Evolutionary conservation across 306 rosid species (phyloP).

Genomic region (Argentina anserina): DNA sequence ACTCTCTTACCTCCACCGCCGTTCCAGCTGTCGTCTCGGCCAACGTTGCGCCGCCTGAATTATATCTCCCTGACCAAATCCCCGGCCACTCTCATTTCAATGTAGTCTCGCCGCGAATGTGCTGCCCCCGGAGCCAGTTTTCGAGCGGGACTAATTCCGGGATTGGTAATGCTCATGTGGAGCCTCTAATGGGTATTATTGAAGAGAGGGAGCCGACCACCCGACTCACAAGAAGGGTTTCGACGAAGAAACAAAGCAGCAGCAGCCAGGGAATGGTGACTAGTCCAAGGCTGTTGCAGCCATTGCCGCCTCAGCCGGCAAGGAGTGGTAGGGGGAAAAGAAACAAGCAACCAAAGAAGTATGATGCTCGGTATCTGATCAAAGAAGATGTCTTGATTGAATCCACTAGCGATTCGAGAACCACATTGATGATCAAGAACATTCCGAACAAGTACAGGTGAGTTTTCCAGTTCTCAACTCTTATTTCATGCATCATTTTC

Average conservation of each 20-base stretch:
- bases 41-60: neutral
- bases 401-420: constrained; percentile 55
- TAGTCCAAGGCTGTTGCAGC: constrained; percentile 24
- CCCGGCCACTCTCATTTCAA: constrained; percentile 18
- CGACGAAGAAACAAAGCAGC: constrained; percentile 11
- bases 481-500: neutral
- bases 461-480: neutral
- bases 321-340: constrained; percentile 45
- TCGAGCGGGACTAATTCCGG: neutral
- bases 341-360: constrained; percentile 55
- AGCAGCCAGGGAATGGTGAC: neutral
- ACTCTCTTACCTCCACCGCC: neutral
- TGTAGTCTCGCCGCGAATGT: constrained; percentile 18
- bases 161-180: constrained; percentile 13
- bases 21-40: neutral
- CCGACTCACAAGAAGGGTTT: constrained; percentile 20
- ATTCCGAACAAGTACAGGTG: constrained; percentile 97
- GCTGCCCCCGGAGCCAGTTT: constrained; percentile 24
- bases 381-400: constrained; percentile 50
- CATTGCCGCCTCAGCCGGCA: neutral
- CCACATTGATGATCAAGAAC: constrained; percentile 94
- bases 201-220: constrained; percentile 21
- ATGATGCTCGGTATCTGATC: constrained; percentile 56
- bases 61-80: neutral
- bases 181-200: constrained; percentile 22